phyloP scores from a whole-genome alignment of 78 protist species.

The Salpingoeca rosetta region DNA sequence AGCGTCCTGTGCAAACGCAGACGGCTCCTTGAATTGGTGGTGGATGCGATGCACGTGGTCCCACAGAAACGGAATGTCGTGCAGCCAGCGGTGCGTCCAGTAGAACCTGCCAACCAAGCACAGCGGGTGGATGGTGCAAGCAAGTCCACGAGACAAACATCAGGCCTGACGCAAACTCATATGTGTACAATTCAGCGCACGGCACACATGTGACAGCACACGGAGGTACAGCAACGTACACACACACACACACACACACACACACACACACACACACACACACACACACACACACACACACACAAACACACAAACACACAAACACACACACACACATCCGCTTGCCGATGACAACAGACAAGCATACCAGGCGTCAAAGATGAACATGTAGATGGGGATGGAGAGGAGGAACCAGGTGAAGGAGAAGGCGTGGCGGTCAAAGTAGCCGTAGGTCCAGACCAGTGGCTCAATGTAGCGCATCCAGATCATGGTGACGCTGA shows the following conservation, averaged over 20 bases:
- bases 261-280: too few relatives aligned
- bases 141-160: too few relatives aligned
- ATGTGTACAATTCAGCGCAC: background rate
- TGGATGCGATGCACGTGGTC: background rate
- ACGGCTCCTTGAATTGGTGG: conserved; percentile 13
- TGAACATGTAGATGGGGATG: background rate
- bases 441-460: background rate
- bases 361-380: background rate
- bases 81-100: conserved; percentile 9
- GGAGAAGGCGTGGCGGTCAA: background rate
- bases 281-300: too few relatives aligned
- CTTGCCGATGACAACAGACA: too few relatives aligned
- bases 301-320: too few relatives aligned
- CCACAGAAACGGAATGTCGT: background rate
- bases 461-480: background rate
- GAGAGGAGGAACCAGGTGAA: background rate
- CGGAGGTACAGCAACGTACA: too few relatives aligned
- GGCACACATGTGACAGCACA: background rate
- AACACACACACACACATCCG: too few relatives aligned
- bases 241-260: too few relatives aligned
- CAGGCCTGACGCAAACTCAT: background rate
- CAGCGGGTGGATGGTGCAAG: background rate
- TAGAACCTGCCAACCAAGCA: background rate
- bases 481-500: background rate
- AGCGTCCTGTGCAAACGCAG: conserved; percentile 12